Evolutionary conservation across 768 basidiomycete genomes (phyloP).

Genomic region (Mrakia blollopis): DNA sequence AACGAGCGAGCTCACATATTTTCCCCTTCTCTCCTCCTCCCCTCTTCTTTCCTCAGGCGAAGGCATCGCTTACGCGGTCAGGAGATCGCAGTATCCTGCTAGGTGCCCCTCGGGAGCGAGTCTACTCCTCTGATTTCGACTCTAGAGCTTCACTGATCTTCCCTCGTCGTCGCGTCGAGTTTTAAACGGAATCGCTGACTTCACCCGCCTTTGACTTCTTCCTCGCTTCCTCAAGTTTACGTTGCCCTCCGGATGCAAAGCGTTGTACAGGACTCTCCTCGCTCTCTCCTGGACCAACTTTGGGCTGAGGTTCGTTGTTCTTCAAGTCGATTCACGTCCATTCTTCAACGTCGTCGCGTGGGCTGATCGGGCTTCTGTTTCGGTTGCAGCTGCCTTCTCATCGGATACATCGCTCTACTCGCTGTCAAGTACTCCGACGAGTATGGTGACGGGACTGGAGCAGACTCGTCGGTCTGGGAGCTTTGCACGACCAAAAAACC

Average conservation of each 20-base stretch:
- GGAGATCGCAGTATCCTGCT: no score
- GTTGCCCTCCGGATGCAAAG: background rate
- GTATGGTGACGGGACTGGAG: background rate
- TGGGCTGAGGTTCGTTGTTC: background rate
- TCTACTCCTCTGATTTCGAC: no score
- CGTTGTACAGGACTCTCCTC: background rate
- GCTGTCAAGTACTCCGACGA: background rate
- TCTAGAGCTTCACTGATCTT: no score
- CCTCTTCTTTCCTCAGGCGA: no score
- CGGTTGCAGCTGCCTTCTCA: background rate
- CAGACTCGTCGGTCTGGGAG: background rate
- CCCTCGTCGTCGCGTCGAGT: background rate
- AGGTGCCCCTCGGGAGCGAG: no score
- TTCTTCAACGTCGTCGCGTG: no score
- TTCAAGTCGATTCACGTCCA: background rate
- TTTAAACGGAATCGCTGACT: background rate
- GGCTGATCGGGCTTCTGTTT: background rate
- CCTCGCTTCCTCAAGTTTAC: no score
- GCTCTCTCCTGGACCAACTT: background rate
- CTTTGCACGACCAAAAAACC: background rate
- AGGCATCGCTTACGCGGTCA: no score
- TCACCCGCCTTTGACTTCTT: background rate
- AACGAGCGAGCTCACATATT: background rate
- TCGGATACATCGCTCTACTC: background rate
- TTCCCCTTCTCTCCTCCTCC: no score